Base-by-base conservation (phyloP, 164 flowering plant genomes). In the Vitis amurensis region DNA sequence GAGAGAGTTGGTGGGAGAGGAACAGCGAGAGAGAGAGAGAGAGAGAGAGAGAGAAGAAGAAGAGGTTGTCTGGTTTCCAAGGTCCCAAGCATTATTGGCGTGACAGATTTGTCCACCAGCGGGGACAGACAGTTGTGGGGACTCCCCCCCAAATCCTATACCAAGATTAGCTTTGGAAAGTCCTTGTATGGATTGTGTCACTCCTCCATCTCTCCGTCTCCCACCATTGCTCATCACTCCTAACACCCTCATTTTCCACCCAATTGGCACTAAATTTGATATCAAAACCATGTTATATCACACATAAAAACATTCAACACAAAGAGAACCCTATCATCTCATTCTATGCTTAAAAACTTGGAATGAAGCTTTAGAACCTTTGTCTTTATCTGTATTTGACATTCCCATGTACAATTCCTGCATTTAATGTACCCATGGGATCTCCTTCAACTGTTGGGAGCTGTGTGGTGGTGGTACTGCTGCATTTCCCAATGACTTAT, bases 91-190 rank as follows among this genome's bases (percentile, higher is more conserved):
- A 84, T 83, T 84, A 85, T 82, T 82, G 89, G 84, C 67, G 78
- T 77, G 77, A 78, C 82, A 85, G 83, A 73, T 79, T 84, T 85
- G 86, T 85, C 86, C 75, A 60, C 77, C 83, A 79, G 81, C 79
- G 87, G 75, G 74, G 83, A 79, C 85, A 76, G 82, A 58, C 78
- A 81, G 80, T 72, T 77, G 89, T 87, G 86, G 89, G 90, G 85
- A 74, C 88, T 72, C 50, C 59, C 49, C n/a, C 50, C 66, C 17
- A 10, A 6, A 51, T 17, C 11, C 1, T 17, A 50, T 50, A 13
- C 37, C 59, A 37, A 49, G 58, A 30, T 55, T 31, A 9, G 64
- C 65, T 51, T 47, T 66, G 73, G 74, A 75, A 69, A 79, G 78
- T 62, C 67, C 50, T 74, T 31, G 61, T 58, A 55, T 74, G 77